Conservation (phyloP, 2,329 filamentous ascomycete genomes). For the Penicillium crustosum region DNA sequence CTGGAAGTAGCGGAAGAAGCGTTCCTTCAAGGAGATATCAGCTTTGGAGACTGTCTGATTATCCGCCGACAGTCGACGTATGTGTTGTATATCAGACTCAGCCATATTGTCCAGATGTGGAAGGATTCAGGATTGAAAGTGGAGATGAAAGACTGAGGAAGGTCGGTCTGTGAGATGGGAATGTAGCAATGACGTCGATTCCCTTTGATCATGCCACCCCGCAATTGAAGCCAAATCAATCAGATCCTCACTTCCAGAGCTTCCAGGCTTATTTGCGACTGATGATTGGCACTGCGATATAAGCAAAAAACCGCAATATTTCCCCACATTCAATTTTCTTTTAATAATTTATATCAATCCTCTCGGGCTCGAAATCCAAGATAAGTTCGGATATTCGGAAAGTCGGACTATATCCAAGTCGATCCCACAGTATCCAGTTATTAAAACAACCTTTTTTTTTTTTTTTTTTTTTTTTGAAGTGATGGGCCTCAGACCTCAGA, state of each 20-base stretch:
- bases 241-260: background rate
- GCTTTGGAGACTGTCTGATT: constrained; percentile 36
- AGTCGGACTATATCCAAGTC: background rate
- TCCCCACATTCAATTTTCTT: background rate
- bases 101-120: constrained; percentile 29
- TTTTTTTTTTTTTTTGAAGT: background rate
- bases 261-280: background rate
- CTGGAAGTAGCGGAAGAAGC: constrained; percentile 83
- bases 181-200: constrained; percentile 39
- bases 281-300: background rate
- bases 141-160: background rate
- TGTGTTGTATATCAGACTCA: constrained; percentile 28
- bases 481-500: constrained; percentile 2
- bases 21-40: constrained; percentile 62
- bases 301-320: background rate
- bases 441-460: background rate
- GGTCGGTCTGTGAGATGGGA: constrained; percentile 1
- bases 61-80: constrained; percentile 34
- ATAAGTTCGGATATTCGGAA: background rate
- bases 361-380: background rate
- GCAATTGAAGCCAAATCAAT: constrained; percentile 5
- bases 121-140: background rate
- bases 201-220: constrained; percentile 21
- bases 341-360: background rate
- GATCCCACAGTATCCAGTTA: background rate